Conservation (phyloP, 768 basidiomycete genomes). For the Mycena chlorophos region DNA sequence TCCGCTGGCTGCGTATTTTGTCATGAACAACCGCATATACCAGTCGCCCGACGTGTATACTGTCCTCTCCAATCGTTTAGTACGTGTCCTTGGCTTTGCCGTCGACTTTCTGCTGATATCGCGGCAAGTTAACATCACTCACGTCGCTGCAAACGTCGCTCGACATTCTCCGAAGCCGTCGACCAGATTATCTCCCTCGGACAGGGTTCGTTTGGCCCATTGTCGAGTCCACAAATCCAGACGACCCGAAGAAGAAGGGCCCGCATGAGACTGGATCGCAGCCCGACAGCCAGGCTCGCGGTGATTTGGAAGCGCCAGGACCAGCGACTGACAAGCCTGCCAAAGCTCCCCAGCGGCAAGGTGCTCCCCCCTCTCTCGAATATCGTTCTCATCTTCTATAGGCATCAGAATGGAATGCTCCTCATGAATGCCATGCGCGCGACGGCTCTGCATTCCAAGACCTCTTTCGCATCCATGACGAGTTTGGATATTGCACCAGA, state of each 20-base stretch:
- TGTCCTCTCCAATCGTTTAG: constrained; percentile 80
- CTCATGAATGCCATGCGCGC: constrained; percentile 79
- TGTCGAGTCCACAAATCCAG: constrained; percentile 49
- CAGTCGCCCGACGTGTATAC: constrained; percentile 85
- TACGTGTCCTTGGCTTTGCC: constrained; percentile 33
- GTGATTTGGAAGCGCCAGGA: constrained; percentile 26
- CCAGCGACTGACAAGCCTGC: constrained; percentile 10
- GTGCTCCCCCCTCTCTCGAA: too few species aligned
- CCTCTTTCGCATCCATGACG: constrained; percentile 43
- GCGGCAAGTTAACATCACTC: constrained; percentile 62
- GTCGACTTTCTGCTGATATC: background rate
- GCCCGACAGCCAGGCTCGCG: constrained; percentile 21
- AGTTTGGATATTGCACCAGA: constrained; percentile 29
- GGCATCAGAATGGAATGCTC: constrained; percentile 66
- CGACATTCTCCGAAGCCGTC: constrained; percentile 66
- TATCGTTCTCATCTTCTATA: constrained; percentile 31
- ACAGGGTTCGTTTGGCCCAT: constrained; percentile 88
- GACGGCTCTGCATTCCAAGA: constrained; percentile 69
- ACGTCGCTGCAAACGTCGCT: constrained; percentile 76
- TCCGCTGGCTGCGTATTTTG: constrained; percentile 81
- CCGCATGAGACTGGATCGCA: constrained; percentile 28
- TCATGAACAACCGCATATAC: constrained; percentile 87
- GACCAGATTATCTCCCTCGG: constrained; percentile 82
- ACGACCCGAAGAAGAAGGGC: constrained; percentile 41
- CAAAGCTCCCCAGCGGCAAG: constrained; percentile 34